A percentile compares a stretch with the other conserved stretches of the same genome.
Conservation (phyloP, 441 rosid genomes). For the Jatropha podagrica region DNA sequence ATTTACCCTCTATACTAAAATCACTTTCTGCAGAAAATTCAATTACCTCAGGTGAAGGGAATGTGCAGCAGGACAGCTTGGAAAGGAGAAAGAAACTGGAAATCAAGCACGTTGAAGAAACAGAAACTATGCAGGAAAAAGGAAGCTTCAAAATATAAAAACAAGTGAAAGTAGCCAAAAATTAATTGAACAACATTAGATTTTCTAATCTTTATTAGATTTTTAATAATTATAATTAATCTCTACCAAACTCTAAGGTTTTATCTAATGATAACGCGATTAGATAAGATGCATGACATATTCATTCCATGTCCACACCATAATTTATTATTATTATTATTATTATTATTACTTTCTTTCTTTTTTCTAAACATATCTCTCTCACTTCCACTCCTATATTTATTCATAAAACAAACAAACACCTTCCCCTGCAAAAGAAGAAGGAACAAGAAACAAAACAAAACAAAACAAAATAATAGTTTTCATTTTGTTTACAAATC, state of each 20-base stretch:
- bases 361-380: no score
- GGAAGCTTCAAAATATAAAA: background rate
- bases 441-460: background rate
- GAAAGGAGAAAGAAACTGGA: background rate
- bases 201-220: background rate
- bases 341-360: no score
- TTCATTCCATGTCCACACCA: background rate
- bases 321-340: no score
- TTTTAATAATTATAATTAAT: background rate
- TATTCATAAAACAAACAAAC: background rate
- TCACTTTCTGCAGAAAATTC: background rate
- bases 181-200: background rate
- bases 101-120: constrained; percentile 5
- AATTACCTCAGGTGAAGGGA: background rate
- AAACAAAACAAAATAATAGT: background rate
- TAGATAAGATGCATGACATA: background rate
- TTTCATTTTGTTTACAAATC: background rate
- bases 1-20: background rate
- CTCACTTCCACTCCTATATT: background rate
- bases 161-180: background rate
- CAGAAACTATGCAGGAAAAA: background rate
- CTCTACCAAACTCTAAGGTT: background rate
- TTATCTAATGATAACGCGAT: background rate
- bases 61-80: background rate
- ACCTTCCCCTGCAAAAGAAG: background rate